Conservation (phyloP, 2,329 filamentous ascomycete species). For the Leptodontidium sp. region DNA sequence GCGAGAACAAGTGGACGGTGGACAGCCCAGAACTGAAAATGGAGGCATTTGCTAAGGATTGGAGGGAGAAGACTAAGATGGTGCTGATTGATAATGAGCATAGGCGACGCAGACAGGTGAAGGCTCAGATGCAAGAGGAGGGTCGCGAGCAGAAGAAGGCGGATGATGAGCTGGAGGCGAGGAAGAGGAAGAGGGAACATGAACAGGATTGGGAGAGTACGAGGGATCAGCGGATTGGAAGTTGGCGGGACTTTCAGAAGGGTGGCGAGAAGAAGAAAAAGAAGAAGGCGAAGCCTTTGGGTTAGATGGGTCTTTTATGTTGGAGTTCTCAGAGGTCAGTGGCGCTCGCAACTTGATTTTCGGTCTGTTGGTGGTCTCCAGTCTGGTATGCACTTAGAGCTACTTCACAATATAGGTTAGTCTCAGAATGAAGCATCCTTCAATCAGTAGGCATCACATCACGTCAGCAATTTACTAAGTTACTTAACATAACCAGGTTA, state of each 20-base stretch:
- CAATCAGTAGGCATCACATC: neutral
- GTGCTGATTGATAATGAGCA: constrained; percentile 95
- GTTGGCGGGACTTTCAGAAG: constrained; percentile 93
- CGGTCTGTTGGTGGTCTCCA: constrained; percentile 1
- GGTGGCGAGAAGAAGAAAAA: constrained; percentile 71
- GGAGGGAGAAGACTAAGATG: constrained; percentile 88
- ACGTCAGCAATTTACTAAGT: neutral
- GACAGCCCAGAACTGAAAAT: constrained; percentile 89
- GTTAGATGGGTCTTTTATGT: constrained; percentile 29
- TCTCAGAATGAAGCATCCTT: neutral
- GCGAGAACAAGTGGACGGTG: constrained; percentile 91
- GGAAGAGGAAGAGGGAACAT: constrained; percentile 88
- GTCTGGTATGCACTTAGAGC: neutral
- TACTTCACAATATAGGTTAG: constrained; percentile 5
- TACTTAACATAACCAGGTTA: neutral
- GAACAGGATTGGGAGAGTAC: constrained; percentile 96
- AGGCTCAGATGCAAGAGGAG: constrained; percentile 96
- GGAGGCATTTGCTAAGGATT: constrained; percentile 81
- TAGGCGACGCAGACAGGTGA: constrained; percentile 81
- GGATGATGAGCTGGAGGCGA: constrained; percentile 82
- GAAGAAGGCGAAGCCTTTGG: constrained; percentile 58
- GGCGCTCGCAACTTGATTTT: constrained; percentile 22
- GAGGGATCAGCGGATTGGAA: constrained; percentile 88
- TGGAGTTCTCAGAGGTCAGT: constrained; percentile 26
- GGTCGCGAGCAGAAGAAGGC: constrained; percentile 85